These are phyloP conservation scores for Saturnispora saitoi DNA, from an alignment of 805 yeast genomes.

Conservation along the genomic window DNA sequence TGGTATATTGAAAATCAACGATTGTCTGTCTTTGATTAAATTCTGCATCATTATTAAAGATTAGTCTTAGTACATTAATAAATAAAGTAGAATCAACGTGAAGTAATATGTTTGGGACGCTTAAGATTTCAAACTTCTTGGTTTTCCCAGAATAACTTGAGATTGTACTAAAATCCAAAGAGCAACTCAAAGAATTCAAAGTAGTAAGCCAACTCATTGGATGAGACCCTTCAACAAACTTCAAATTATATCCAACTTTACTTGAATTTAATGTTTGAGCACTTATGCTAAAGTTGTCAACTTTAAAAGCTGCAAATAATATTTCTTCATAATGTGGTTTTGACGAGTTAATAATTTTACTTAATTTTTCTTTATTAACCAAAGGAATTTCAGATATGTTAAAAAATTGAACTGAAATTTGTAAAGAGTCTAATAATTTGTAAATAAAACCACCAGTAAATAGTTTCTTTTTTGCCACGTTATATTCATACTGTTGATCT, in stretches of 20 bases:
- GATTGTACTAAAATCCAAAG: slow-evolving; percentile 18
- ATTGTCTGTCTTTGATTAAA: slow-evolving; percentile 22
- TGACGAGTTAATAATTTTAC: neutral
- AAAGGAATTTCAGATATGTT: slow-evolving; percentile 23
- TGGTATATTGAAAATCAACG: slow-evolving; percentile 30
- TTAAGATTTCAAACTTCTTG: slow-evolving; percentile 22
- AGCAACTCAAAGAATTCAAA: slow-evolving; percentile 30
- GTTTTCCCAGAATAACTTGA: slow-evolving; percentile 10
- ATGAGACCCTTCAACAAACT: slow-evolving; percentile 32
- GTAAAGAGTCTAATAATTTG: slow-evolving; percentile 18
- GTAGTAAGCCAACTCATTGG: slow-evolving; percentile 34
- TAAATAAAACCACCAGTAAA: slow-evolving; percentile 15
- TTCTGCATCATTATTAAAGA: slow-evolving; percentile 17
- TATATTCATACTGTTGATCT: neutral
- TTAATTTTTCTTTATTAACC: slow-evolving; percentile 11
- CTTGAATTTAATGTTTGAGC: slow-evolving; percentile 15
- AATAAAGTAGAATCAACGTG: slow-evolving; percentile 17
- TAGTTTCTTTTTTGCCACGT: slow-evolving; percentile 8
- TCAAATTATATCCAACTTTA: slow-evolving; percentile 39
- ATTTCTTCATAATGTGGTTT: slow-evolving; percentile 7
- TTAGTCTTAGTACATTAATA: slow-evolving; percentile 14
- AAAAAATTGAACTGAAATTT: slow-evolving; percentile 18
- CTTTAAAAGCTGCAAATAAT: slow-evolving; percentile 13
- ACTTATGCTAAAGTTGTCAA: slow-evolving; percentile 16
- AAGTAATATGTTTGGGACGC: slow-evolving; percentile 24